Evolutionary conservation across 208 protist genomes (phyloP).

Genomic region (Trypanosoma mega): DNA sequence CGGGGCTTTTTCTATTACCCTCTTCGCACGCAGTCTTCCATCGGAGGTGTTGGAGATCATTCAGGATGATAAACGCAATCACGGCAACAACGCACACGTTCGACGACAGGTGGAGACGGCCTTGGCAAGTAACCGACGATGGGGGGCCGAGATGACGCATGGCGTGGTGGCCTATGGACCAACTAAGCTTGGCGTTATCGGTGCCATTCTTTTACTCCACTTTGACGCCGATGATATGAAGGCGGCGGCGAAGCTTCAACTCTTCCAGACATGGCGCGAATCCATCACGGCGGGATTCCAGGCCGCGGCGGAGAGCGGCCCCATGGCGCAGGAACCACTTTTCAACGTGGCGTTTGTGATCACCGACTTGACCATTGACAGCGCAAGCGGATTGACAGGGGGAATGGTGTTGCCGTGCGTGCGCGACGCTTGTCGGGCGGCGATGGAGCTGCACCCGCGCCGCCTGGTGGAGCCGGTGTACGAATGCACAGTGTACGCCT

Average conservation of each 20-base stretch:
- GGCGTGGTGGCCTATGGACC: slow-evolving; percentile 68
- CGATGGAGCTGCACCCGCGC: slow-evolving; percentile 90
- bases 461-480: slow-evolving; percentile 97
- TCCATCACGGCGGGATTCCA: slow-evolving; percentile 96
- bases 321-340: slow-evolving; percentile 98
- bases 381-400: slow-evolving; percentile 47
- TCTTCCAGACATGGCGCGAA: slow-evolving; percentile 63
- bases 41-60: slow-evolving; percentile 73
- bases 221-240: slow-evolving; percentile 37
- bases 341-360: slow-evolving; percentile 90
- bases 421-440: slow-evolving; percentile 91
- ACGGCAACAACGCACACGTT: slow-evolving; percentile 49
- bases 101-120: slow-evolving; percentile 32
- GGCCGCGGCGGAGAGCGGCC: slow-evolving; percentile 91
- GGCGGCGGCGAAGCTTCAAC: slow-evolving; percentile 13
- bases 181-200: slow-evolving; percentile 65
- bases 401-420: slow-evolving; percentile 95
- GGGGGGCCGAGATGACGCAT: slow-evolving; percentile 42
- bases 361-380: slow-evolving; percentile 58
- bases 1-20: slow-evolving; percentile 66
- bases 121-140: slow-evolving; percentile 59
- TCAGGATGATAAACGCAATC: slow-evolving; percentile 69
- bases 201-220: slow-evolving; percentile 66
- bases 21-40: slow-evolving; percentile 72
- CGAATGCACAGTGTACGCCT: slow-evolving; percentile 96